Conservation (phyloP, 108 stramenopile species). For the Discostella stelligeroides region DNA sequence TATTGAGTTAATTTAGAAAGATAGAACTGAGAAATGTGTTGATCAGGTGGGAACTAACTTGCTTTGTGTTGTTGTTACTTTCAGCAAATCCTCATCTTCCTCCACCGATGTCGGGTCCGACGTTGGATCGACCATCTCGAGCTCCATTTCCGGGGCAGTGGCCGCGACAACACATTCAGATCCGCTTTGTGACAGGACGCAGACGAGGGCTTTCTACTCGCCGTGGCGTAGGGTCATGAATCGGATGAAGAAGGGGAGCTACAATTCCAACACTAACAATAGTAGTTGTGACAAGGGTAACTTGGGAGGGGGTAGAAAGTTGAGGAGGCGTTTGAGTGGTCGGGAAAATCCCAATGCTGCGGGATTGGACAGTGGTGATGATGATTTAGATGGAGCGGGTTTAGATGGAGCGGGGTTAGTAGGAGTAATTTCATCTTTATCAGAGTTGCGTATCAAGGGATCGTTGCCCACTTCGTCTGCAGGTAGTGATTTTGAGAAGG, state of each 20-base stretch:
- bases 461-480: no score
- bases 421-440: no score
- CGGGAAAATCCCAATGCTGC: slow-evolving; percentile 1
- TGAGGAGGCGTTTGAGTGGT: slow-evolving; percentile 1
- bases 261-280: no score
- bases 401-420: no score
- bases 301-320: not conserved
- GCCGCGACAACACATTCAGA: not conserved
- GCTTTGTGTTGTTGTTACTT: not conserved
- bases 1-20: not conserved
- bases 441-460: no score
- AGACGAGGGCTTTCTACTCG: not conserved
- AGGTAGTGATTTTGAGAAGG: no score
- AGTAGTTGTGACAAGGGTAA: not conserved
- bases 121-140: slow-evolving; percentile 3
- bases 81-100: slow-evolving; percentile 2
- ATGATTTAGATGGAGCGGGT: not conserved
- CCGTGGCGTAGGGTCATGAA: slow-evolving; percentile 11
- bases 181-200: not conserved
- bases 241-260: slow-evolving; percentile 2
- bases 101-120: slow-evolving; percentile 2
- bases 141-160: not conserved
- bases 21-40: not conserved
- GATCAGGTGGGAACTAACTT: no score
- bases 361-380: not conserved